Evolutionary conservation across 106 monocot species (phyloP).

Genomic region (Dactylorhiza incarnata): DNA sequence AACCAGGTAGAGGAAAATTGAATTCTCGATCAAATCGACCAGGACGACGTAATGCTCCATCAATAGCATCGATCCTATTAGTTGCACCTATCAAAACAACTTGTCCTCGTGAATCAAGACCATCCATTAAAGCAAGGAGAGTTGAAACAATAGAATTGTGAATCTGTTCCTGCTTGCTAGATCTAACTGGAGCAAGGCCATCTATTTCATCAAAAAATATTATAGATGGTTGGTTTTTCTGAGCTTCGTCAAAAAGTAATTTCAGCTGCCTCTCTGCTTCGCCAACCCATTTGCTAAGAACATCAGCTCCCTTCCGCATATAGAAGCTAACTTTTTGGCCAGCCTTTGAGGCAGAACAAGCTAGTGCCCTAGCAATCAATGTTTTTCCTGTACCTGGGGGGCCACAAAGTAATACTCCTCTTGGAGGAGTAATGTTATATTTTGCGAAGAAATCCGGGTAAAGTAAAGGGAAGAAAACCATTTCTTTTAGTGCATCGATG

Average conservation of each 20-base stretch:
- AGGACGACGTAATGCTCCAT: slow-evolving; percentile 91
- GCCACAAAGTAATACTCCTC: slow-evolving; percentile 91
- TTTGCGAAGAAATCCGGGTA: slow-evolving; percentile 97
- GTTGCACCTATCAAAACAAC: slow-evolving; percentile 98
- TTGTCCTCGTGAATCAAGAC: slow-evolving; percentile 96
- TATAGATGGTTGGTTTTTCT: slow-evolving; percentile 93
- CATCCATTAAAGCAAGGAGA: slow-evolving; percentile 98
- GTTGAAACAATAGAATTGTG: slow-evolving; percentile 99
- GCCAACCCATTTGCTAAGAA: slow-evolving; percentile 99
- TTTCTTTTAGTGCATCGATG: slow-evolving; percentile 94
- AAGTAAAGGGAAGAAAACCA: slow-evolving; percentile 94
- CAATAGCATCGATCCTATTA: slow-evolving; percentile 97
- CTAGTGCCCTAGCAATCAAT: slow-evolving; percentile 91
- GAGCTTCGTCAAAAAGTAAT: slow-evolving; percentile 95
- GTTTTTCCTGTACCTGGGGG: slow-evolving; percentile 99
- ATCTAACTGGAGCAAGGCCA: slow-evolving; percentile 97
- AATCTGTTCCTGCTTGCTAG: slow-evolving; percentile 98
- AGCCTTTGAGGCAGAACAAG: slow-evolving; percentile 94
- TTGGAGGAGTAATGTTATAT: slow-evolving; percentile 94
- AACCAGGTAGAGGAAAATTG: slow-evolving; percentile 84
- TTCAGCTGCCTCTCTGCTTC: slow-evolving; percentile 97
- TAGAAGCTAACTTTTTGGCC: slow-evolving; percentile 97
- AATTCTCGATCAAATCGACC: slow-evolving; percentile 99
- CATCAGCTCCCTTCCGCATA: slow-evolving; percentile 99
- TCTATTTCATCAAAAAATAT: slow-evolving; percentile 99